A percentile compares a stretch with the other conserved stretches of the same genome.
Conservation (phyloP, 495 filamentous ascomycete genomes). For the Pseudomonodictys pantanalensis region DNA sequence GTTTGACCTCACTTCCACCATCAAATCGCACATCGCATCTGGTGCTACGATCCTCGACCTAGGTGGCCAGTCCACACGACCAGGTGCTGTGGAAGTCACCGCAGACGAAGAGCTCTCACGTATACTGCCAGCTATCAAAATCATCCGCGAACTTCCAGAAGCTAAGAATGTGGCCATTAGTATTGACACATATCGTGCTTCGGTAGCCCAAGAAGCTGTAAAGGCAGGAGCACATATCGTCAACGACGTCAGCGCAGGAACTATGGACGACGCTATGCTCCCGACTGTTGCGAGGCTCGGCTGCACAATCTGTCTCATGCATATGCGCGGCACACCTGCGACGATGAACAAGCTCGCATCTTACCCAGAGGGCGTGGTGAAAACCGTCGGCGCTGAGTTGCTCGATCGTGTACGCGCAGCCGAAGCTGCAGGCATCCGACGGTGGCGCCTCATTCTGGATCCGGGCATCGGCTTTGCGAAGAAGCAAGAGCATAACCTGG, state of each 20-base stretch:
- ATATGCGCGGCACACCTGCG: constrained; percentile 84
- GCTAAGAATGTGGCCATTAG: constrained; percentile 66
- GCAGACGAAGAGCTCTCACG: constrained; percentile 72
- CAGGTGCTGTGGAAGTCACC: constrained; percentile 62
- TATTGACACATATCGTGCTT: constrained; percentile 87
- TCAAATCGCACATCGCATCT: constrained; percentile 53
- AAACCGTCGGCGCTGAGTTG: constrained; percentile 67
- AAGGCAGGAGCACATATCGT: constrained; percentile 86
- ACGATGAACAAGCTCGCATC: constrained; percentile 68
- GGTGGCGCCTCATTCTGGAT: constrained; percentile 94
- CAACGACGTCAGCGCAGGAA: constrained; percentile 88
- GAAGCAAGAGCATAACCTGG: constrained; percentile 71
- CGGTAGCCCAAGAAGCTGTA: constrained; percentile 77
- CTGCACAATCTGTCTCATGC: constrained; percentile 86
- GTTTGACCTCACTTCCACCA: constrained; percentile 48
- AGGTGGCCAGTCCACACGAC: constrained; percentile 89
- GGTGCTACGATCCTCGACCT: constrained; percentile 87
- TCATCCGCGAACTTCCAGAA: constrained; percentile 67
- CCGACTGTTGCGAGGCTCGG: constrained; percentile 72
- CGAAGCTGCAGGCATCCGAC: constrained; percentile 74
- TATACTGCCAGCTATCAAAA: constrained; percentile 70
- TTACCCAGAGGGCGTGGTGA: constrained; percentile 75
- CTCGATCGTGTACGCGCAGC: constrained; percentile 67
- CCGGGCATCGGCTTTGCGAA: constrained; percentile 95
- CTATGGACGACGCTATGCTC: constrained; percentile 78